A percentile compares a stretch with the other conserved stretches of the same genome.
Evolutionary conservation across 1,284 basidiomycete genomes (phyloP).

Genomic region (Ceratobasidium papillatum): DNA sequence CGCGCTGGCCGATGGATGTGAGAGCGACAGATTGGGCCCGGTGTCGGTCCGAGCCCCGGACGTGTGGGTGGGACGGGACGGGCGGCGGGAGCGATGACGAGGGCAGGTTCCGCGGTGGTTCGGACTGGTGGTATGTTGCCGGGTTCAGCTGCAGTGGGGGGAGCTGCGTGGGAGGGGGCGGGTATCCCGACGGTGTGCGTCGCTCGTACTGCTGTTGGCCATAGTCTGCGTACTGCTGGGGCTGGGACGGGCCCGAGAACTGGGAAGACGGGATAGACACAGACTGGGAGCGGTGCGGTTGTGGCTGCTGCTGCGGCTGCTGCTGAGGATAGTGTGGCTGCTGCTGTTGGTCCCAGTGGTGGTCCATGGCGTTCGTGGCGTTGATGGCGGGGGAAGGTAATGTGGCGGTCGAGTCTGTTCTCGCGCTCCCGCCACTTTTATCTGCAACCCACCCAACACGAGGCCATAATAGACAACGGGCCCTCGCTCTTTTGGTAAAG

Average conservation of each 20-base stretch:
- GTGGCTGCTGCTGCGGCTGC: background rate
- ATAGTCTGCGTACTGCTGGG: background rate
- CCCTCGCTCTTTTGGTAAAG: background rate
- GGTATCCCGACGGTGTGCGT: background rate
- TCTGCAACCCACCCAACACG: background rate
- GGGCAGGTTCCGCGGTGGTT: slow-evolving; percentile 17
- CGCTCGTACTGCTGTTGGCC: slow-evolving; percentile 15
- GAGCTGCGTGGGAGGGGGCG: background rate
- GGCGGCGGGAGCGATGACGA: slow-evolving; percentile 15
- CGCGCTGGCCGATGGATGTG: slow-evolving; percentile 28
- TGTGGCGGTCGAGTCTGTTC: background rate
- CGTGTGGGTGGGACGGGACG: background rate
- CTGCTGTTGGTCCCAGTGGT: slow-evolving; percentile 6
- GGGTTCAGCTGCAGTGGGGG: slow-evolving; percentile 30
- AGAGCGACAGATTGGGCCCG: slow-evolving; percentile 28
- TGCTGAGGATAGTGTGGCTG: background rate
- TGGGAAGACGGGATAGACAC: slow-evolving; percentile 22
- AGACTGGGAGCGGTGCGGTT: slow-evolving; percentile 19
- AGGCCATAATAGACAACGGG: background rate
- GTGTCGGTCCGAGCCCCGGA: background rate
- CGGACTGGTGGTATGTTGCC: slow-evolving; percentile 15
- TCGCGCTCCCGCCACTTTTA: background rate
- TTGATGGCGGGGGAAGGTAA: background rate
- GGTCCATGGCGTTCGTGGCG: background rate
- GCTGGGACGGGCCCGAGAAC: background rate